A percentile compares a stretch with the other conserved stretches of the same genome.
Evolutionary conservation across 768 basidiomycete species (phyloP).

Genomic region (Suillus discolor): DNA sequence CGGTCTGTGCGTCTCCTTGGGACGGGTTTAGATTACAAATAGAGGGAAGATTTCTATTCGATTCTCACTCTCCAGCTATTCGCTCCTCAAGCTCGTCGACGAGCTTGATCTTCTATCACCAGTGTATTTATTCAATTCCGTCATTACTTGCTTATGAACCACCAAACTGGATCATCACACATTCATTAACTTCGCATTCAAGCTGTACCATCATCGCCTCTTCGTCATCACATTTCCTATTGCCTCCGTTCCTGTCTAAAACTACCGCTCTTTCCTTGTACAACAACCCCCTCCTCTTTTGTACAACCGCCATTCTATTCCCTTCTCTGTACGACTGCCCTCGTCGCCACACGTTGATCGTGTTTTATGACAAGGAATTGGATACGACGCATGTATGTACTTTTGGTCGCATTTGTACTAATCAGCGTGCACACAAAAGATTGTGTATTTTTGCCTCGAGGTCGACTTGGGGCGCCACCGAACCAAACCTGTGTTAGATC

Average conservation of each 20-base stretch:
- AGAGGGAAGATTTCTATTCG: background rate
- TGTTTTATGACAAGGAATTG: background rate
- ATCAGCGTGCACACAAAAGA: background rate
- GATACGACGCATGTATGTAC: slow-evolving; percentile 4
- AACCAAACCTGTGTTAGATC: background rate
- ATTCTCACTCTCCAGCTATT: slow-evolving; percentile 2
- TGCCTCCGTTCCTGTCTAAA: no score
- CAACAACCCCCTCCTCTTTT: background rate
- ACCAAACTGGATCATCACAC: slow-evolving; percentile 2
- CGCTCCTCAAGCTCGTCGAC: background rate
- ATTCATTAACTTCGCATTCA: slow-evolving; percentile 1
- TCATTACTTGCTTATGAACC: slow-evolving; percentile 5
- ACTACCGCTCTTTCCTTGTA: no score
- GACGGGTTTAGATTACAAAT: background rate
- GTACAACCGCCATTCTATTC: background rate
- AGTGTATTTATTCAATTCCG: background rate
- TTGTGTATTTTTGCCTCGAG: background rate
- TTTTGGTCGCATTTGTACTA: slow-evolving; percentile 1
- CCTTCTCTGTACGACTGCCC: background rate
- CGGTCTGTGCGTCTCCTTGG: no score
- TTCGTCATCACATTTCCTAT: background rate
- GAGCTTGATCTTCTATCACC: slow-evolving; percentile 9
- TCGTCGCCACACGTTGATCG: background rate
- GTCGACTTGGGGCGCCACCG: background rate
- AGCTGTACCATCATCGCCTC: no score